These are phyloP conservation scores for Moringa oleifera DNA, from an alignment of 345 rosid genomes.

Conservation along the genomic window DNA sequence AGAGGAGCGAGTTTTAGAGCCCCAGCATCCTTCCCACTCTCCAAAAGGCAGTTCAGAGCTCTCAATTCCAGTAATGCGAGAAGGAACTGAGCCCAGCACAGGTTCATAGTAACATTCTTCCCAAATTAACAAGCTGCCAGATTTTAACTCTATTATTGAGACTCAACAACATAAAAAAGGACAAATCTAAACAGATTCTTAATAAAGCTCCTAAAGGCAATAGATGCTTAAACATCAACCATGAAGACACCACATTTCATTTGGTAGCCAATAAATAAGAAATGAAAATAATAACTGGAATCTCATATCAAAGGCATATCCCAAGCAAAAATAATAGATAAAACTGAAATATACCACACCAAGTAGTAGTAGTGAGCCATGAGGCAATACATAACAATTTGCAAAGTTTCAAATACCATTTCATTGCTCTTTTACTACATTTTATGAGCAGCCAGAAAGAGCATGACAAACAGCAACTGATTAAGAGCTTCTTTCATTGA, in stretches of 20 bases:
- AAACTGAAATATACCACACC: background rate
- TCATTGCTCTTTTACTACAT: background rate
- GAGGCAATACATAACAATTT: background rate
- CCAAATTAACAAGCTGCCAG: conserved; percentile 81
- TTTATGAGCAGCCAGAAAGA: conserved; percentile 18
- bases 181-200: background rate
- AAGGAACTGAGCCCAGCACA: conserved; percentile 22
- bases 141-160: background rate
- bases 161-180: conserved; percentile 2
- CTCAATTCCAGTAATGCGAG: conserved; percentile 24
- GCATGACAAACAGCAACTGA: conserved; percentile 15
- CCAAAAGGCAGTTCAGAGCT: conserved; percentile 26
- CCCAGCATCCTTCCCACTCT: conserved; percentile 38
- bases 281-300: too few relatives aligned
- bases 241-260: background rate
- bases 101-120: conserved; percentile 71
- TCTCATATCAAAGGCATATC: background rate
- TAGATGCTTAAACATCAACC: background rate
- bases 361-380: background rate
- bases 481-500: conserved; percentile 17
- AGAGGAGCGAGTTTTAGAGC: conserved; percentile 23
- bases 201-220: background rate
- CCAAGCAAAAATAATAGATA: background rate
- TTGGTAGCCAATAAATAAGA: background rate
- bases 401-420: conserved; percentile 1